phyloP scores from a whole-genome alignment of 768 basidiomycete genomes.

The Lentinula detonsa region DNA sequence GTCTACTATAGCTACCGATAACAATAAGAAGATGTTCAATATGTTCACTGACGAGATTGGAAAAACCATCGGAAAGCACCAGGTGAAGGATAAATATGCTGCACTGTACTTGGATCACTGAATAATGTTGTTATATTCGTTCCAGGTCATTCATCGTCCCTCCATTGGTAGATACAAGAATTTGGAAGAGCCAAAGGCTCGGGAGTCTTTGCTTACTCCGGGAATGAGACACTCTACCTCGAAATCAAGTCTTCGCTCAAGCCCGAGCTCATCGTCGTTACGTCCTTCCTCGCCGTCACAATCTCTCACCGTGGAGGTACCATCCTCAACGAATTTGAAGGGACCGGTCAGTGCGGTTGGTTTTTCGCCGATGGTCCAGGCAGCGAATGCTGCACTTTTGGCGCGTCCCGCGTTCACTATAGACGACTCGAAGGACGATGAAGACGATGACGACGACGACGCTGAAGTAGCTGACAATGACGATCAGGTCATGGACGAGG shows the following conservation, averaged over 20 bases:
- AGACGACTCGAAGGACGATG: conserved; percentile 86
- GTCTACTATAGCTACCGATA: conserved; percentile 85
- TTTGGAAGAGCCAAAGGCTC: conserved; percentile 81
- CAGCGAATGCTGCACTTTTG: conserved; percentile 79
- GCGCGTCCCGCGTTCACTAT: conserved; percentile 96
- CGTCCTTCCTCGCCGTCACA: conserved; percentile 34
- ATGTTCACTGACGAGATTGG: conserved; percentile 92
- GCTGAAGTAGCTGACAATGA: conserved; percentile 52
- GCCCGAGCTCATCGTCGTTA: conserved; percentile 26
- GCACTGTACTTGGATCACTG: not conserved
- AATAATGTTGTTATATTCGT: too few species aligned
- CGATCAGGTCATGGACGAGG: conserved; percentile 87
- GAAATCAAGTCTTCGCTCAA: conserved; percentile 39
- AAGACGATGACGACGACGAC: conserved; percentile 61
- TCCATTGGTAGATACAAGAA: conserved; percentile 83
- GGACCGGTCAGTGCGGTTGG: not conserved
- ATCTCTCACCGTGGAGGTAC: conserved; percentile 46
- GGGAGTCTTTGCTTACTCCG: conserved; percentile 79
- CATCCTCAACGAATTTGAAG: conserved; percentile 12
- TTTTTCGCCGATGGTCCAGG: conserved; percentile 53
- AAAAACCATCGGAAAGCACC: conserved; percentile 90
- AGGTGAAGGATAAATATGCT: conserved; percentile 31
- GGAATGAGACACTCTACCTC: conserved; percentile 55
- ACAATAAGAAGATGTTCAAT: conserved; percentile 91
- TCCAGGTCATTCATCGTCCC: conserved; percentile 66